These are phyloP conservation scores for Rhizomucor pusillus DNA, from an alignment of 371 early-diverging fungal genomes.

Conservation along the genomic window DNA sequence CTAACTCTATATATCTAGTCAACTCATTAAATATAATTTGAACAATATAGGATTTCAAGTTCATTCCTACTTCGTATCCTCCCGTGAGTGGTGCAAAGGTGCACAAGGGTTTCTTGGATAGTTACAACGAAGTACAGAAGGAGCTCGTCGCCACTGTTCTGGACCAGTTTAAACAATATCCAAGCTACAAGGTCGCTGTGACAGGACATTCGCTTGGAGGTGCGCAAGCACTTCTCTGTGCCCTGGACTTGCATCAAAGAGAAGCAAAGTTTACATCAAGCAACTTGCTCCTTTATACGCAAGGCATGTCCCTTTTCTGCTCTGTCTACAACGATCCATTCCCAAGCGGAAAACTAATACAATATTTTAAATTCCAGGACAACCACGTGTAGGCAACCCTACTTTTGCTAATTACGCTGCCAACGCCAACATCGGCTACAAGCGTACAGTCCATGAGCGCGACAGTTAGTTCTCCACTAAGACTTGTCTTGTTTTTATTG, in stretches of 20 bases:
- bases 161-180: conserved; percentile 9
- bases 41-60: conserved; percentile 9
- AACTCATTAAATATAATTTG: too few species aligned
- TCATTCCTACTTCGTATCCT: conserved; percentile 9
- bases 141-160: conserved; percentile 4
- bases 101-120: conserved; percentile 15
- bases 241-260: conserved; percentile 21
- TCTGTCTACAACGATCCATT: too few species aligned
- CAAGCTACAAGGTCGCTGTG: conserved; percentile 17
- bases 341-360: background rate
- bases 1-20: background rate
- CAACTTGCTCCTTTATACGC: conserved; percentile 11
- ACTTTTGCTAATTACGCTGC: conserved; percentile 20
- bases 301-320: background rate
- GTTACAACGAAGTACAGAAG: conserved; percentile 12
- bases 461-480: conserved; percentile 14
- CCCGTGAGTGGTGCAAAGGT: conserved; percentile 15
- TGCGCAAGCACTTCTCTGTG: conserved; percentile 13
- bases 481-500: background rate
- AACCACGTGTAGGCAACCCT: conserved; percentile 18
- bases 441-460: conserved; percentile 18
- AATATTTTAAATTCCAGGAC: conserved; percentile 5
- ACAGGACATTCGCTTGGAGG: conserved; percentile 22
- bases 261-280: conserved; percentile 6
- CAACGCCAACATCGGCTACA: conserved; percentile 10